Evolutionary conservation across 1,284 basidiomycete species (phyloP).

Genomic region (Fomes fomentarius): DNA sequence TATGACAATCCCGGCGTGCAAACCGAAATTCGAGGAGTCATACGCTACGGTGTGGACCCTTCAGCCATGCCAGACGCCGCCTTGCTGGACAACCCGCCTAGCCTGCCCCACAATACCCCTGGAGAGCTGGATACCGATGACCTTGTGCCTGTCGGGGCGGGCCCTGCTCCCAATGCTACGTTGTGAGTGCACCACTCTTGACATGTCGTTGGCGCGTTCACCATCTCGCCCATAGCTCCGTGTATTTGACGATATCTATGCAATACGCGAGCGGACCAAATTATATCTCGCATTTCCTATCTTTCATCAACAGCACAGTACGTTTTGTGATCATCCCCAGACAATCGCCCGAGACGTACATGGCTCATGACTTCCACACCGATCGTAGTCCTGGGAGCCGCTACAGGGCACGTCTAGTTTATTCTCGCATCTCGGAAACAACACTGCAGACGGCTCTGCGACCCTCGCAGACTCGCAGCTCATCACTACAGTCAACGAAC

Average conservation of each 20-base stretch:
- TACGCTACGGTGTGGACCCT: constrained; percentile 33
- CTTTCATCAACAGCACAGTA: constrained; percentile 43
- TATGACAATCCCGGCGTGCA: constrained; percentile 38
- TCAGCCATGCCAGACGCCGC: constrained; percentile 21
- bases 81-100: constrained; percentile 24
- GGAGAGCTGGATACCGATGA: constrained; percentile 27
- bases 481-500: constrained; percentile 34
- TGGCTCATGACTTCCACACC: too few relatives aligned
- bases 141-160: constrained; percentile 31
- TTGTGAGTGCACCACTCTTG: constrained; percentile 16
- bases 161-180: constrained; percentile 25
- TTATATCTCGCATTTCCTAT: constrained; percentile 35
- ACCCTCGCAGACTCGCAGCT: constrained; percentile 31
- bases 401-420: constrained; percentile 33
- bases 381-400: constrained; percentile 37
- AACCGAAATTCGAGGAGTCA: constrained; percentile 37
- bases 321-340: not conserved
- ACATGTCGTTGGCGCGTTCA: constrained; percentile 6
- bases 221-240: constrained; percentile 12
- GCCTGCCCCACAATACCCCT: constrained; percentile 20
- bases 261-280: constrained; percentile 36
- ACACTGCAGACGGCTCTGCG: constrained; percentile 22
- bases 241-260: constrained; percentile 37
- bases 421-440: constrained; percentile 26
- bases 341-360: too few relatives aligned